Evolutionary conservation across 208 protist genomes (phyloP).

Genomic region (Leishmania tropica): DNA sequence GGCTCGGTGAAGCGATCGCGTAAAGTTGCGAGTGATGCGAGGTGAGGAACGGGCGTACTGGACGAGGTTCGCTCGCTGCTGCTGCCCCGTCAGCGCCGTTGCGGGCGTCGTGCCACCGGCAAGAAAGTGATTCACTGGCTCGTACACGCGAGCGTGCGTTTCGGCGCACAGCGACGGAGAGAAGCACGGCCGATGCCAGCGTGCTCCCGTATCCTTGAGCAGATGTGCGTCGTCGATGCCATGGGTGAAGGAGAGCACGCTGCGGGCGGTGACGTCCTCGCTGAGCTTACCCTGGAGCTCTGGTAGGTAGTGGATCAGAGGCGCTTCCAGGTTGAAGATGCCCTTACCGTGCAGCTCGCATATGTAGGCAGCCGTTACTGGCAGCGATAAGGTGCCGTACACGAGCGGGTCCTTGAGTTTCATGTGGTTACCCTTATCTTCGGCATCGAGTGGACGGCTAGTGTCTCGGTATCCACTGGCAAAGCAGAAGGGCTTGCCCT

Average conservation of each 20-base stretch:
- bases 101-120: conserved; percentile 19
- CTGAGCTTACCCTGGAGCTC: conserved; percentile 54
- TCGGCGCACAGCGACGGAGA: conserved; percentile 44
- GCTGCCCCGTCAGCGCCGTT: conserved; percentile 39
- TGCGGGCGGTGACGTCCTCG: conserved; percentile 54
- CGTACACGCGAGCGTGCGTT: conserved; percentile 48
- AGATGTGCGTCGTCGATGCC: conserved; percentile 57
- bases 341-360: conserved; percentile 75
- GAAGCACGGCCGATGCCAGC: conserved; percentile 19
- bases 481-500: conserved; percentile 80
- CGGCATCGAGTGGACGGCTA: conserved; percentile 58
- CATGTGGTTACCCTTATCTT: conserved; percentile 90
- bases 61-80: conserved; percentile 71
- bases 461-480: conserved; percentile 81
- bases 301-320: conserved; percentile 62
- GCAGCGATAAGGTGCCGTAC: conserved; percentile 67
- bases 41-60: conserved; percentile 61
- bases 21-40: conserved; percentile 17
- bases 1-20: conserved; percentile 14
- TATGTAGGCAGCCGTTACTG: conserved; percentile 75
- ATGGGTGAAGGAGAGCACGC: conserved; percentile 63
- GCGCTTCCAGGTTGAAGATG: conserved; percentile 59
- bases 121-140: conserved; percentile 66
- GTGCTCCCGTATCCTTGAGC: conserved; percentile 45
- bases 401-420: conserved; percentile 80